phyloP scores from a whole-genome alignment of 2,329 filamentous ascomycete species.

The Basipetospora chlamydospora region DNA sequence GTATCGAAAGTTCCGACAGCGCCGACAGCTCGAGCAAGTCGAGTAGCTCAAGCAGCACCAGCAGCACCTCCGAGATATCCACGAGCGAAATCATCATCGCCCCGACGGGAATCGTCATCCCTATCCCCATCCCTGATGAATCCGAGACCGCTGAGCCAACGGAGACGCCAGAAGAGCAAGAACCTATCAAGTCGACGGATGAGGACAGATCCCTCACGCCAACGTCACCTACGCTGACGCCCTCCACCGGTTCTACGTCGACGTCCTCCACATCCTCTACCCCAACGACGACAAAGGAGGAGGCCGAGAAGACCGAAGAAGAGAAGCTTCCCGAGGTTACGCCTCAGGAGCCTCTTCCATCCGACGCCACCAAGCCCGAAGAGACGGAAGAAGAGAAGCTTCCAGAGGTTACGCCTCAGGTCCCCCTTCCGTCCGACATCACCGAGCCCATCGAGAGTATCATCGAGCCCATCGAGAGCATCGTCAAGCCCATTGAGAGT shows the following conservation, averaged over 20 bases:
- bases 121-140: too few species aligned
- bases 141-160: not conserved
- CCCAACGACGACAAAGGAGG: too few species aligned
- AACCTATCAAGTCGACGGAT: not conserved
- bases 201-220: not conserved
- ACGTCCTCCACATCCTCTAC: too few species aligned
- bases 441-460: not conserved
- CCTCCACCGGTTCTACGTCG: slow-evolving; percentile 8
- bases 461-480: not conserved
- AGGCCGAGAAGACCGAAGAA: not conserved
- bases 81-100: slow-evolving; percentile 14
- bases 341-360: too few species aligned
- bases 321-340: not conserved
- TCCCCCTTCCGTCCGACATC: slow-evolving; percentile 10
- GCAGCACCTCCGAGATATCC: slow-evolving; percentile 8
- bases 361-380: slow-evolving; percentile 8
- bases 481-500: slow-evolving; percentile 3
- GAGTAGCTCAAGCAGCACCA: too few species aligned
- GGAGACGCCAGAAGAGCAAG: too few species aligned
- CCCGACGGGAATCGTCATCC: slow-evolving; percentile 18
- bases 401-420: slow-evolving; percentile 3
- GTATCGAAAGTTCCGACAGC: too few species aligned
- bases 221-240: not conserved
- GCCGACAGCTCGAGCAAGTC: too few species aligned
- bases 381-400: not conserved